Conservation (phyloP, 305 asterid species). For the Rubia peregrina region DNA sequence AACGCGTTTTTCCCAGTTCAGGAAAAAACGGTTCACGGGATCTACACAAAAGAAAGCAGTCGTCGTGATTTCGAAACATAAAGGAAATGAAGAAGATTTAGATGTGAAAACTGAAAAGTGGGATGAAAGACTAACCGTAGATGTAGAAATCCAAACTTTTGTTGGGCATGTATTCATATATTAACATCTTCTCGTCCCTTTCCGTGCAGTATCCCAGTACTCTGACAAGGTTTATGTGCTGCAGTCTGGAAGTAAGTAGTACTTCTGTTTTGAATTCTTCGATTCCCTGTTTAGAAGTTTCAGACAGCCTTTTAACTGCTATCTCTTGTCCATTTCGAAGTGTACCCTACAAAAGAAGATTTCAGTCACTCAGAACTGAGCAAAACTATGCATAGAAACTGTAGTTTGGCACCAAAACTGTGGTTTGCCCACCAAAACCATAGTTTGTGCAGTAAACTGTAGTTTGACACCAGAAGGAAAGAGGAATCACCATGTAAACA, state of each 20-base stretch:
- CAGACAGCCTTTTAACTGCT: conserved; percentile 34
- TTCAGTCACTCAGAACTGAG: not conserved
- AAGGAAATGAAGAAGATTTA: not conserved
- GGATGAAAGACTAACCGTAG: conserved; percentile 1
- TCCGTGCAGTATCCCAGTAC: conserved; percentile 29
- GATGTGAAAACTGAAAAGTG: not conserved
- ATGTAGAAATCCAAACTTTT: conserved; percentile 31
- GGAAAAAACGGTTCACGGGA: conserved; percentile 1
- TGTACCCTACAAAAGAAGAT: conserved; percentile 18
- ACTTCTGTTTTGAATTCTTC: conserved; percentile 38
- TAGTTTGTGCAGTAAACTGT: too few relatives aligned
- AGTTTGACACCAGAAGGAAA: not conserved
- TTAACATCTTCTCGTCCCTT: conserved; percentile 26
- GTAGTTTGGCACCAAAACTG: too few relatives aligned
- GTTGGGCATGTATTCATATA: conserved; percentile 35
- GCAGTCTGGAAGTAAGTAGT: conserved; percentile 27
- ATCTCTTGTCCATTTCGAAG: conserved; percentile 28
- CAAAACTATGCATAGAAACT: too few relatives aligned
- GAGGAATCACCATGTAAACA: conserved; percentile 21
- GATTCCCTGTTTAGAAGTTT: conserved; percentile 28
- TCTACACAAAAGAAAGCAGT: not conserved
- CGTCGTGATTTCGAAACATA: not conserved
- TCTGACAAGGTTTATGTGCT: conserved; percentile 33
- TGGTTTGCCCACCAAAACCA: too few relatives aligned
- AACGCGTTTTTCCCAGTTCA: conserved; percentile 11